Conservation (phyloP, 805 yeast species). For the Metschnikowia matae region DNA sequence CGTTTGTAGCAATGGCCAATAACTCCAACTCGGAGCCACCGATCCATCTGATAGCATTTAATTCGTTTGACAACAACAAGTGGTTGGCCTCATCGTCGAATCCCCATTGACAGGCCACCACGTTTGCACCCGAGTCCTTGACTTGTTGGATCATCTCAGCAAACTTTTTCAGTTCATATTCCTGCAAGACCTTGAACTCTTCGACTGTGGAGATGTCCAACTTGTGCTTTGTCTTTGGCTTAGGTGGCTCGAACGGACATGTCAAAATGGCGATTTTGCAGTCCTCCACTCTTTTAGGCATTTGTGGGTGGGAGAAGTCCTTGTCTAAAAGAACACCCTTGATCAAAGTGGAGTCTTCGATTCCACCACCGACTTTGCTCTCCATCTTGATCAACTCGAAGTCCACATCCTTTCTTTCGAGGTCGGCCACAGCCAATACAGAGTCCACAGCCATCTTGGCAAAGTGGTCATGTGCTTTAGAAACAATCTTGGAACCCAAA, state of each 20-base stretch:
- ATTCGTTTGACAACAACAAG: constrained; percentile 74
- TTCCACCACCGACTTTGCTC: constrained; percentile 92
- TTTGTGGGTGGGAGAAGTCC: constrained; percentile 97
- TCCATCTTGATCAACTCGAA: constrained; percentile 94
- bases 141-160: constrained; percentile 84
- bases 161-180: constrained; percentile 88
- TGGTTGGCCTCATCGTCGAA: constrained; percentile 99
- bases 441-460: constrained; percentile 98
- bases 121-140: constrained; percentile 87
- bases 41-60: constrained; percentile 98
- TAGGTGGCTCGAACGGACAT: constrained; percentile 99
- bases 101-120: constrained; percentile 99
- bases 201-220: constrained; percentile 90
- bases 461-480: constrained; percentile 88
- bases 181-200: constrained; percentile 86
- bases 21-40: constrained; percentile 96
- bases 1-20: constrained; percentile 95
- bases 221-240: constrained; percentile 98
- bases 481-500: constrained; percentile 91
- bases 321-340: constrained; percentile 93
- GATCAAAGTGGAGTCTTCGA: constrained; percentile 79
- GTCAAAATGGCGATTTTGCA: constrained; percentile 93
- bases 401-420: constrained; percentile 90
- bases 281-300: constrained; percentile 77
- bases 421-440: constrained; percentile 86